These are phyloP conservation scores for Pleurozium schreberi DNA, from an alignment of 225 moss, liverwort and hornwort species.

Conservation along the genomic window DNA sequence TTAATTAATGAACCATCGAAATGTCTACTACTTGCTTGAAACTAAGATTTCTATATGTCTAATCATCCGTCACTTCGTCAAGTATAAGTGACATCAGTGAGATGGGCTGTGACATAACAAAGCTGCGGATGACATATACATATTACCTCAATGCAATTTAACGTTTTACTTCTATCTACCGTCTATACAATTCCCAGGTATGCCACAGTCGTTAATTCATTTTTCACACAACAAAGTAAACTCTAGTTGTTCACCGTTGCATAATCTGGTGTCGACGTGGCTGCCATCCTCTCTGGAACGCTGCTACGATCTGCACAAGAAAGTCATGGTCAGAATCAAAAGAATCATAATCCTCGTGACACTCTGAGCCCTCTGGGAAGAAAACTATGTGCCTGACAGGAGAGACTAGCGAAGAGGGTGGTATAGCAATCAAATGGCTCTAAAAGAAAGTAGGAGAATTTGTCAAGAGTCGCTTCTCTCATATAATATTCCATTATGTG, in stretches of 20 bases:
- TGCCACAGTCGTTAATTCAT: not conserved
- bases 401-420: too few species aligned
- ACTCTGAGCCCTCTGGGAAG: not conserved
- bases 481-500: not conserved
- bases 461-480: not conserved
- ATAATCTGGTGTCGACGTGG: not conserved
- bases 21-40: not conserved
- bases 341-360: not conserved
- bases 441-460: not conserved
- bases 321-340: not conserved
- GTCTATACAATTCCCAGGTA: not conserved
- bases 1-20: not conserved
- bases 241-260: constrained; percentile 11
- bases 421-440: not conserved
- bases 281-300: not conserved
- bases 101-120: not conserved
- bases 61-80: too few species aligned
- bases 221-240: not conserved
- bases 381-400: too few species aligned
- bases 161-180: not conserved
- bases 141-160: not conserved
- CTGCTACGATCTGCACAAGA: constrained; percentile 1
- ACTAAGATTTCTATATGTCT: not conserved
- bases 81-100: too few species aligned
- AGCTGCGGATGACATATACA: not conserved